Evolutionary conservation across 2,329 filamentous ascomycete species (phyloP).

Genomic region (Parafenestella ontariensis): DNA sequence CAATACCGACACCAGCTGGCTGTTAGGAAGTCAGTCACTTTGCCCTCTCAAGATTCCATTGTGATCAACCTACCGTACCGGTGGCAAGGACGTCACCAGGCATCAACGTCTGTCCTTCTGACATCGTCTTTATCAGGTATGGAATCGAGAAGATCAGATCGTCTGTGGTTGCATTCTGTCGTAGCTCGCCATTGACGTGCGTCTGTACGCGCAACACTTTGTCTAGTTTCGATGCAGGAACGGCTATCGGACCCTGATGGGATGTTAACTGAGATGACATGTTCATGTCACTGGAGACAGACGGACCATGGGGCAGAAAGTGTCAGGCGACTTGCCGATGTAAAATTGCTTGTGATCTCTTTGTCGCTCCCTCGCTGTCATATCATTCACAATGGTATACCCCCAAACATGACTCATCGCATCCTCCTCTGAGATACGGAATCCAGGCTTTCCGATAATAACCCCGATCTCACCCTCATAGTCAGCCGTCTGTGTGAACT

Average conservation of each 20-base stretch:
- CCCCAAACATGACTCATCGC: slow-evolving; percentile 63
- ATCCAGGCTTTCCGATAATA: slow-evolving; percentile 61
- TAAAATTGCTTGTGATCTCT: slow-evolving; percentile 65
- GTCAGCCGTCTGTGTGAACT: slow-evolving; percentile 60
- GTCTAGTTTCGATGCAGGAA: slow-evolving; percentile 56
- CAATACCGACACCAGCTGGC: slow-evolving; percentile 52
- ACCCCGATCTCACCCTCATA: slow-evolving; percentile 66
- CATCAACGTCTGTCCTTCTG: slow-evolving; percentile 53
- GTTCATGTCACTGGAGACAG: not conserved
- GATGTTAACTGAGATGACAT: not conserved
- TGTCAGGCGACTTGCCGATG: slow-evolving; percentile 64
- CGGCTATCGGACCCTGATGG: slow-evolving; percentile 58
- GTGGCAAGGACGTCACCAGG: slow-evolving; percentile 58
- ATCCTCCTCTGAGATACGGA: slow-evolving; percentile 52
- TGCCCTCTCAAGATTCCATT: slow-evolving; percentile 49
- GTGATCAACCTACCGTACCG: slow-evolving; percentile 59
- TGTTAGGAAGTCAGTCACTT: slow-evolving; percentile 50
- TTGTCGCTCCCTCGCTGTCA: slow-evolving; percentile 33
- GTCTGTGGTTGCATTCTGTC: slow-evolving; percentile 57
- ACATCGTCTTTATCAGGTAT: slow-evolving; percentile 56
- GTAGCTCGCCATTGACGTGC: slow-evolving; percentile 55
- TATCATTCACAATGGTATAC: slow-evolving; percentile 59
- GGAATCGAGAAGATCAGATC: slow-evolving; percentile 57
- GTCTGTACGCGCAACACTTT: slow-evolving; percentile 54
- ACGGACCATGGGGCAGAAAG: slow-evolving; percentile 62